A percentile compares a stretch with the other conserved stretches of the same genome.
Conservation (phyloP, 1,139 yeast genomes). For the Sugiyamaella neomexicana region DNA sequence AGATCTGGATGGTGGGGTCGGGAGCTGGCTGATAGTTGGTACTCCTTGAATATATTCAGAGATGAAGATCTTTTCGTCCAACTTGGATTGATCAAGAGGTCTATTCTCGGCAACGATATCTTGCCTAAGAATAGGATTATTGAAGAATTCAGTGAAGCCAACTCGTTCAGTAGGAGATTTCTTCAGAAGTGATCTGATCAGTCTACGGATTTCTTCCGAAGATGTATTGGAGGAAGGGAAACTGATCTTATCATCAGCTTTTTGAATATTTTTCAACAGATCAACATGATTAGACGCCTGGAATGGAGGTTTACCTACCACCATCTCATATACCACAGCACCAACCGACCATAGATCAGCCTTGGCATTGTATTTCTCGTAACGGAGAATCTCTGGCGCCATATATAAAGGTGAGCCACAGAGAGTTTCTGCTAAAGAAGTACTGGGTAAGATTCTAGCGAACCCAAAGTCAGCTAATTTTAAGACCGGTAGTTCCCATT, state of each 20-base stretch:
- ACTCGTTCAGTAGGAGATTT: conserved; percentile 86
- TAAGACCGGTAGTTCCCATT: conserved; percentile 84
- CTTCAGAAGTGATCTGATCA: conserved; percentile 73
- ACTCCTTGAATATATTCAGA: conserved; percentile 62
- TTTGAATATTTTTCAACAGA: conserved; percentile 78
- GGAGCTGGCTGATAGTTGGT: conserved; percentile 4
- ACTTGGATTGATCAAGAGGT: conserved; percentile 66
- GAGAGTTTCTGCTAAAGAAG: conserved; percentile 92
- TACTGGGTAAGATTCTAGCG: conserved; percentile 88
- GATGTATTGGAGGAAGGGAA: conserved; percentile 59
- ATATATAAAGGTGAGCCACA: conserved; percentile 97
- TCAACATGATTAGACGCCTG: conserved; percentile 92
- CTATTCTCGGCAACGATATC: conserved; percentile 52
- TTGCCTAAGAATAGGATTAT: conserved; percentile 49
- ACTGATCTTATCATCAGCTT: conserved; percentile 69
- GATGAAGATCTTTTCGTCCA: conserved; percentile 77
- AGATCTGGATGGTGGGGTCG: conserved; percentile 9
- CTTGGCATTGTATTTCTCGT: conserved; percentile 94
- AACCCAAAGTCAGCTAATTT: conserved; percentile 98
- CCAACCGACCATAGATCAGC: conserved; percentile 99
- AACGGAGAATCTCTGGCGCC: conserved; percentile 96
- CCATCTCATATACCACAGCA: conserved; percentile 92
- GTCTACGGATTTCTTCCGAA: conserved; percentile 61
- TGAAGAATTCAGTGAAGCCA: conserved; percentile 84
- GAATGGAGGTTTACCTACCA: conserved; percentile 93